Evolutionary conservation across 2,329 filamentous ascomycete genomes (phyloP), one percentile per base, ranked within the genome.

Genomic region (Arthrinium phaeospermum): DNA sequence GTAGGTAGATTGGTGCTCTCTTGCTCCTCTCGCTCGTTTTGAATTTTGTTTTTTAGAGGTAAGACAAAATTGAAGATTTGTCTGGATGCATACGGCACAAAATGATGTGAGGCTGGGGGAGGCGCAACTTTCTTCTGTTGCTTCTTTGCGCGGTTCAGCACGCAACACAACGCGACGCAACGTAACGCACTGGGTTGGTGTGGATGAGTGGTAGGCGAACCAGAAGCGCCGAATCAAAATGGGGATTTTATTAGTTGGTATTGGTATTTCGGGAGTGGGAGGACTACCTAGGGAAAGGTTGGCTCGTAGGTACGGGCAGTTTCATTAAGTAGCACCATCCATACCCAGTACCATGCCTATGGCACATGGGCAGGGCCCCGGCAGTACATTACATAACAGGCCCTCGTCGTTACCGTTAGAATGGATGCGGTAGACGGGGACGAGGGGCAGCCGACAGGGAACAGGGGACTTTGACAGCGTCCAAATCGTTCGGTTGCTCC

Each of bases 61-160:
- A 41, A 24, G 34, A 41, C 57, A 37, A 64, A n/a, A 57, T 10
- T 41, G 37, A 41, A 37, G 30, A n/a, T 61, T 37, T 37, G 19
- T 22, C 53, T 61, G 30, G 30, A 37, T 61, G 53, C 51, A 57
- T 30, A 19, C 34, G 51, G 46, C 22, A 49, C 46, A 51, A 61
- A 51, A 61, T 61, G 53, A 61, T 61, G 53, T 61, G 53, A 61
- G 53, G 53, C 53, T 61, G 53, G 53, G 53, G 53, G 34, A 64
- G 57, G 57, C 57, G 57, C 34, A 64, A 64, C 57, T 64, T 64
- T 41, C 30, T 14, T 64, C 34, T 64, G 6, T 34, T 24, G 30
- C 57, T 41, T 24, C 57, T 64, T n/a, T 64, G 30, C 57, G 49
- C 49, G 49, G 49, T 64, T n/a, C 57, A n/a, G 30, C 30, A 37